phyloP scores from a whole-genome alignment of 148 eudicot genomes.

The Nepenthes mirabilis region DNA sequence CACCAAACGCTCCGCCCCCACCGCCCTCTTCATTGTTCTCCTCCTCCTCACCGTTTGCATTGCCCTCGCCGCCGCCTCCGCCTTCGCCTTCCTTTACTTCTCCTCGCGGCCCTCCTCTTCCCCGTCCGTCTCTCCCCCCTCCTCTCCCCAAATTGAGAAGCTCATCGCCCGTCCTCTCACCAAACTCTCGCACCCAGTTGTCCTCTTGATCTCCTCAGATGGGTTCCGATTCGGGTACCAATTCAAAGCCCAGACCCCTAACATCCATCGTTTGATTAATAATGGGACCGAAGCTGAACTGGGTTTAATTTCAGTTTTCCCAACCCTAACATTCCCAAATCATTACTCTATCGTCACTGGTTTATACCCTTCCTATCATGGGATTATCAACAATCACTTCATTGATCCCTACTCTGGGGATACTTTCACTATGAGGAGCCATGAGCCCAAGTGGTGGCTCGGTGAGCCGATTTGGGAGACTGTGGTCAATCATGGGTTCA shows the following conservation, averaged over 20 bases:
- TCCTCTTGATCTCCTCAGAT: conserved; percentile 60
- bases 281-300: conserved; percentile 69
- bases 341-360: conserved; percentile 88
- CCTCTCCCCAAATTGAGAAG: neutral
- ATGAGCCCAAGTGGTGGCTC: conserved; percentile 84
- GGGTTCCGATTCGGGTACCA: conserved; percentile 95
- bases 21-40: conserved; percentile 17
- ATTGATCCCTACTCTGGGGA: conserved; percentile 36
- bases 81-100: conserved; percentile 21
- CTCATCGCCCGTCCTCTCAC: conserved; percentile 20
- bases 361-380: conserved; percentile 66
- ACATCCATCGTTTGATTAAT: conserved; percentile 44
- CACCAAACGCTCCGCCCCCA: conserved; percentile 2
- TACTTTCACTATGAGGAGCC: conserved; percentile 50
- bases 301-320: conserved; percentile 75
- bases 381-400: conserved; percentile 60
- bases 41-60: conserved; percentile 23
- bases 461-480: conserved; percentile 90
- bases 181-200: conserved; percentile 48
- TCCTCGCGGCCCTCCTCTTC: conserved; percentile 2
- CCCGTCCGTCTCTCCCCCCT: conserved; percentile 1
- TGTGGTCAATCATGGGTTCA: conserved; percentile 40
- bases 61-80: conserved; percentile 18
- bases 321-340: conserved; percentile 85
- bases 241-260: conserved; percentile 54